A percentile compares a stretch with the other conserved stretches of the same genome.
These are phyloP conservation scores for Leptographium flavum DNA, from an alignment of 2,329 filamentous ascomycete genomes.

Conservation along the genomic window DNA sequence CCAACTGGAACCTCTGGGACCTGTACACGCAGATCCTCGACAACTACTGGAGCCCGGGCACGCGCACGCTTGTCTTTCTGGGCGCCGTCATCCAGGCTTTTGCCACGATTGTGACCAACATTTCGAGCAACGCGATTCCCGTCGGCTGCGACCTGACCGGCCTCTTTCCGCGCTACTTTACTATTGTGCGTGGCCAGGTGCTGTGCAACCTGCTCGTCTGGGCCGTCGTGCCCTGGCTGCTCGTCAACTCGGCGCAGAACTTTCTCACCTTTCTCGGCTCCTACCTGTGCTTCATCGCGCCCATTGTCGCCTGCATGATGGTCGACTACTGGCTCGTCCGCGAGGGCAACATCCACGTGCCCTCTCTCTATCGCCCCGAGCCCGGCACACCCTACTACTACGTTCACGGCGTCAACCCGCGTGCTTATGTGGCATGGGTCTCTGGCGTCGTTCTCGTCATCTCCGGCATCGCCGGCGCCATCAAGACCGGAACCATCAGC, in stretches of 20 bases:
- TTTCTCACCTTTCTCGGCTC: slow-evolving; percentile 27
- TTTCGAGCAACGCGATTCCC: slow-evolving; percentile 25
- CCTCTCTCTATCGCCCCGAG: background rate
- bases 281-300: slow-evolving; percentile 26
- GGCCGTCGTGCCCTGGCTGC: slow-evolving; percentile 25
- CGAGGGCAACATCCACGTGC: slow-evolving; percentile 5
- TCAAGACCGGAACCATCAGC: slow-evolving; percentile 16
- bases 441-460: slow-evolving; percentile 19
- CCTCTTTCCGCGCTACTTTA: slow-evolving; percentile 26
- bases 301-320: slow-evolving; percentile 16
- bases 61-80: slow-evolving; percentile 4
- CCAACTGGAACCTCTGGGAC: slow-evolving; percentile 30
- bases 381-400: slow-evolving; percentile 13
- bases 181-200: slow-evolving; percentile 26
- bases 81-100: slow-evolving; percentile 9
- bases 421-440: slow-evolving; percentile 19
- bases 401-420: slow-evolving; percentile 18
- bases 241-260: slow-evolving; percentile 23
- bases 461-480: slow-evolving; percentile 19
- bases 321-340: slow-evolving; percentile 13
- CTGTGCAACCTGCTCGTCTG: slow-evolving; percentile 22
- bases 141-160: slow-evolving; percentile 25
- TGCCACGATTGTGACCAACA: slow-evolving; percentile 24
- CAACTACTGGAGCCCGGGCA: slow-evolving; percentile 21
- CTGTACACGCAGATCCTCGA: slow-evolving; percentile 24